Base-by-base conservation (phyloP, 495 filamentous ascomycete species). In the Penicillium coprophilum region DNA sequence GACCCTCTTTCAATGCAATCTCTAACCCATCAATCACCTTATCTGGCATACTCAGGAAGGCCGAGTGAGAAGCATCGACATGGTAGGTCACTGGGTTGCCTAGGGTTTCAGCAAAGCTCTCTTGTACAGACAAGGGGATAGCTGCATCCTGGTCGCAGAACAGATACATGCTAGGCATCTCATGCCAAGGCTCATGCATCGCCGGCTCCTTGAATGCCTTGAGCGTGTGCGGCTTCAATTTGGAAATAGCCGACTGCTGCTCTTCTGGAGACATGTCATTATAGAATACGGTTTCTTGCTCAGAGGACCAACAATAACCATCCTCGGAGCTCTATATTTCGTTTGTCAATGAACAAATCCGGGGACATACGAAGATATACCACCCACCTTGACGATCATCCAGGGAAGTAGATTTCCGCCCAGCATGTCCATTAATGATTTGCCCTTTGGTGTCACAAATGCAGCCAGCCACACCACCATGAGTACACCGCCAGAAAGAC, bases 111-210 rank as follows among this genome's bases (percentile, higher is more conserved):
- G 56, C 66, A 39, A 65, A 65, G 15, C 50, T 58, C 52, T 71
- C 73, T 60, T 83, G 80, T 1, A 55, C 43, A 13, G 50, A 38
- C 1, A 71, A 43, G 0, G 66, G 65, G 38, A 80, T 61, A 11
- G 68, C 66, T 30, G 57, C 32, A 55, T 83, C 80, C 11, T 71
- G 57, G 27, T 80, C 75, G 40, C 73, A 80, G 15, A 81, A 53
- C 2, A 83, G 53, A 36, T 79, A 83, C 19, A 76, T 77, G 12
- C 66, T 70, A 0, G 79, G 77, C 20, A 80, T 66, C 39, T 75
- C 63, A 27, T 70, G 71, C 62, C 80, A 83, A 2, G 72, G 71
- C 2, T 78, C 68, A 49, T 77, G 66, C n/a, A 69, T 72, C 20
- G 69, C 57, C 0, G 60, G 39, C 30, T 62, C 67, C 3, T 30